Evolutionary conservation across 1,284 basidiomycete species (phyloP).

Genomic region (Pseudozyma sp.): DNA sequence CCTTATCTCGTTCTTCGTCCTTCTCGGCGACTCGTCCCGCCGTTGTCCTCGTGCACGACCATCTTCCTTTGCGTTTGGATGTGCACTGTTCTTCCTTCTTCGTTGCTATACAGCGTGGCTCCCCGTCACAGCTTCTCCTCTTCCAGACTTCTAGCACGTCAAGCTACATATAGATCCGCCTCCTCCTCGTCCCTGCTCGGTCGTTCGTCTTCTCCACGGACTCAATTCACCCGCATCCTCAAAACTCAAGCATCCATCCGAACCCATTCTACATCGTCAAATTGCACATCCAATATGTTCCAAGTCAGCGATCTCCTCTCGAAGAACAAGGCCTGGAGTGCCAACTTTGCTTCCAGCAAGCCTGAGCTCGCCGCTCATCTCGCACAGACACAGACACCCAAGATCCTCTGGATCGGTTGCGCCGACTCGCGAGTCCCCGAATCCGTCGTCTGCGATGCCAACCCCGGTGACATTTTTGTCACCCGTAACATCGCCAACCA

Average conservation of each 20-base stretch:
- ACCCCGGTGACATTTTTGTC: constrained; percentile 67
- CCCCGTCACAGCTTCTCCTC: constrained; percentile 22
- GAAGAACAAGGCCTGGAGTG: constrained; percentile 59
- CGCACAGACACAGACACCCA: constrained; percentile 78
- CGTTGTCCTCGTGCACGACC: not conserved
- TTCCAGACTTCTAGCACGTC: constrained; percentile 13
- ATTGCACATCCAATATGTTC: constrained; percentile 23
- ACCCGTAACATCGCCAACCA: constrained; percentile 70
- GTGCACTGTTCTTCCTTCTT: constrained; percentile 26
- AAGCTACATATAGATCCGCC: constrained; percentile 7
- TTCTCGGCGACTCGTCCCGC: constrained; percentile 14
- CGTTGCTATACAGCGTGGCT: constrained; percentile 34
- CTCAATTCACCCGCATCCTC: not conserved
- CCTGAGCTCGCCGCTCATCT: constrained; percentile 76
- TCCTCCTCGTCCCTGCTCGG: constrained; percentile 10
- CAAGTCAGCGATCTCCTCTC: constrained; percentile 31
- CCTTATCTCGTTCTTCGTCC: constrained; percentile 23
- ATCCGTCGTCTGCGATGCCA: constrained; percentile 58
- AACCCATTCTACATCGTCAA: constrained; percentile 21
- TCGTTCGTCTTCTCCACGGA: constrained; percentile 5
- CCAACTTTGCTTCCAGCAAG: constrained; percentile 65
- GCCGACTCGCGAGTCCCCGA: constrained; percentile 72
- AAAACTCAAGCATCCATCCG: constrained; percentile 10
- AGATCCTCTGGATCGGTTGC: constrained; percentile 79
- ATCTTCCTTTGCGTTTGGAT: constrained; percentile 21